Percentiles rank a stretch among this genome's conserved stretches.
phyloP scores from a whole-genome alignment of 352 stramenopile species.

The Phytophthora boehmeriae region DNA sequence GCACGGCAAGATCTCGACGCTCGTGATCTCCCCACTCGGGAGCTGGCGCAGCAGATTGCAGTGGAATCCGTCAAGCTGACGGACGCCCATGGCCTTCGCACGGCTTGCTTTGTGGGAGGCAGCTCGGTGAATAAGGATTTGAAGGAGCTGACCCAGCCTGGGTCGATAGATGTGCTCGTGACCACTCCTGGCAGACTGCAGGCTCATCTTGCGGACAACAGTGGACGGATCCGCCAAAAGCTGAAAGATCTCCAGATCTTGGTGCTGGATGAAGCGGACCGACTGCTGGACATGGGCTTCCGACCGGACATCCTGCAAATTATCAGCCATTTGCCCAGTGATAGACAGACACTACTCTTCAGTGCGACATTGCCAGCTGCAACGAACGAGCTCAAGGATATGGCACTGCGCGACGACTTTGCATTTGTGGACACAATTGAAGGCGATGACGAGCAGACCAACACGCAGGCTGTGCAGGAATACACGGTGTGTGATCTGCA shows the following conservation, averaged over 20 bases:
- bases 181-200: slow-evolving; percentile 95
- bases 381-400: slow-evolving; percentile 85
- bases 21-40: slow-evolving; percentile 96
- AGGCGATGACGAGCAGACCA: slow-evolving; percentile 89
- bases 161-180: slow-evolving; percentile 92
- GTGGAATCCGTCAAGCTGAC: slow-evolving; percentile 88
- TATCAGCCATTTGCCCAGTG: slow-evolving; percentile 52
- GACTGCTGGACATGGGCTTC: slow-evolving; percentile 97
- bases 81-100: slow-evolving; percentile 79
- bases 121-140: slow-evolving; percentile 85
- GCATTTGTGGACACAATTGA: slow-evolving; percentile 94
- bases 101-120: slow-evolving; percentile 83
- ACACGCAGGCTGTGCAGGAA: slow-evolving; percentile 89
- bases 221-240: slow-evolving; percentile 81
- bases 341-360: slow-evolving; percentile 95
- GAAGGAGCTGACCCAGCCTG: slow-evolving; percentile 40
- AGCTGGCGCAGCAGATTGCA: slow-evolving; percentile 96
- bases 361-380: slow-evolving; percentile 93
- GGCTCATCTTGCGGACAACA: slow-evolving; percentile 95
- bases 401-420: slow-evolving; percentile 88
- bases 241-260: slow-evolving; percentile 61
- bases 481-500: slow-evolving; percentile 73
- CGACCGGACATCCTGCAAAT: slow-evolving; percentile 92
- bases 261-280: slow-evolving; percentile 96
- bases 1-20: slow-evolving; percentile 87